A percentile compares a stretch with the other conserved stretches of the same genome.
Evolutionary conservation across 75 land plant species (phyloP).

Genomic region (Pinus taeda): DNA sequence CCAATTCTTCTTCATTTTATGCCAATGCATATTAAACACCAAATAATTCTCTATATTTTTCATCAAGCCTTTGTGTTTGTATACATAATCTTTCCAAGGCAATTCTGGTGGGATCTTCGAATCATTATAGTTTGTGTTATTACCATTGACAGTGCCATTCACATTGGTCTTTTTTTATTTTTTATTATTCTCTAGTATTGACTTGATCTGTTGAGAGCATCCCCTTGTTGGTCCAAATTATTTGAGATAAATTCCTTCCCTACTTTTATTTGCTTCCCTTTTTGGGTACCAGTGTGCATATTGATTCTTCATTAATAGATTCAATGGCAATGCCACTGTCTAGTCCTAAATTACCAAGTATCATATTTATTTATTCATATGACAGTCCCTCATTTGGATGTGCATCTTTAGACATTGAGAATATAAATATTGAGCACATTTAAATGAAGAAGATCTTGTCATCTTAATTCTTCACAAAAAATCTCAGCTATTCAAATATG

Average conservation of each 20-base stretch:
- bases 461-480: too few relatives aligned
- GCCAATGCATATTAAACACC: constrained; percentile 17
- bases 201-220: constrained; percentile 1
- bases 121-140: constrained; percentile 24
- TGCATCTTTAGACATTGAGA: too few relatives aligned
- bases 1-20: constrained; percentile 47
- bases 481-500: too few relatives aligned
- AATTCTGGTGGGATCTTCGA: constrained; percentile 46
- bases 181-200: constrained; percentile 15
- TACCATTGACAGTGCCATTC: background rate
- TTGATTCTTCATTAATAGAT: too few relatives aligned
- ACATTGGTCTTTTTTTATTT: constrained; percentile 13
- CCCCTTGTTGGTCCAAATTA: background rate
- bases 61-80: constrained; percentile 47
- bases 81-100: constrained; percentile 69
- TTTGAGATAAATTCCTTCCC: background rate
- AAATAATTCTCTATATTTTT: constrained; percentile 33
- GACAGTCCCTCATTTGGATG: too few relatives aligned
- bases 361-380: too few relatives aligned
- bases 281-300: too few relatives aligned
- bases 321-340: too few relatives aligned
- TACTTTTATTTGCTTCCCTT: background rate
- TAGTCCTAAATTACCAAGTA: too few relatives aligned
- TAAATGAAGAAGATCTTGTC: too few relatives aligned
- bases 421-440: too few relatives aligned